Percentiles rank a stretch among this genome's conserved stretches.
Evolutionary conservation across 2,329 filamentous ascomycete species (phyloP).

Genomic region (Cylindrodendrum hubeiense): DNA sequence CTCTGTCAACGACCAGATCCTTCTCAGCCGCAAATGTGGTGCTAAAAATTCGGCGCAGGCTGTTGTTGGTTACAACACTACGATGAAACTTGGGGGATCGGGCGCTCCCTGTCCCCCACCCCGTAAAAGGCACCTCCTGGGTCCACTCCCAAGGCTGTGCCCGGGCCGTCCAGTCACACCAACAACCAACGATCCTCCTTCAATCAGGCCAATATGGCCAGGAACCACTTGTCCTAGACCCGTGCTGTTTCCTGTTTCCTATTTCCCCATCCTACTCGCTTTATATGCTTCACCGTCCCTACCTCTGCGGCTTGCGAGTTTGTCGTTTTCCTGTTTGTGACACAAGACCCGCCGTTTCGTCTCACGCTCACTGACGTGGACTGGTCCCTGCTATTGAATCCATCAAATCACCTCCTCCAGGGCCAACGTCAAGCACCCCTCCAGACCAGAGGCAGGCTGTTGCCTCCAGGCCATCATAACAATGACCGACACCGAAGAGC

Average conservation of each 20-base stretch:
- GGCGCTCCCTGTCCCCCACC: slow-evolving; percentile 27
- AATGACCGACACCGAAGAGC: slow-evolving; percentile 74
- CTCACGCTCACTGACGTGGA: slow-evolving; percentile 9
- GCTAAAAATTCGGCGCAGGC: slow-evolving; percentile 5
- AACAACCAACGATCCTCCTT: slow-evolving; percentile 33
- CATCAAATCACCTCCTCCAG: neutral
- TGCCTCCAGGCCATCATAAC: slow-evolving; percentile 1
- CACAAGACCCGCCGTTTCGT: neutral
- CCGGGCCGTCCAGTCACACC: slow-evolving; percentile 34
- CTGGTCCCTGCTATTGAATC: neutral
- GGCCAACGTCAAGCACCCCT: neutral
- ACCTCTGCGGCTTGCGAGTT: slow-evolving; percentile 10
- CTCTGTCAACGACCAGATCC: neutral
- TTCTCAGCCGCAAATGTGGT: slow-evolving; percentile 22
- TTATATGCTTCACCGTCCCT: slow-evolving; percentile 27
- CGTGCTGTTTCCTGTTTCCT: slow-evolving; percentile 14
- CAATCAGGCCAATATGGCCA: slow-evolving; percentile 32
- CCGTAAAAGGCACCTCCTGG: slow-evolving; percentile 30
- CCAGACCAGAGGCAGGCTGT: neutral
- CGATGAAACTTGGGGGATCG: slow-evolving; percentile 39
- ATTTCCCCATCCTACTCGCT: slow-evolving; percentile 13
- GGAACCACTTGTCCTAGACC: slow-evolving; percentile 18
- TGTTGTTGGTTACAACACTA: slow-evolving; percentile 35
- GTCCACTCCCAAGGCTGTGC: slow-evolving; percentile 44
- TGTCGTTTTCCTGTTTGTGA: neutral